Conservation (phyloP, 768 basidiomycete species). For the Gymnopilus dilepis region DNA sequence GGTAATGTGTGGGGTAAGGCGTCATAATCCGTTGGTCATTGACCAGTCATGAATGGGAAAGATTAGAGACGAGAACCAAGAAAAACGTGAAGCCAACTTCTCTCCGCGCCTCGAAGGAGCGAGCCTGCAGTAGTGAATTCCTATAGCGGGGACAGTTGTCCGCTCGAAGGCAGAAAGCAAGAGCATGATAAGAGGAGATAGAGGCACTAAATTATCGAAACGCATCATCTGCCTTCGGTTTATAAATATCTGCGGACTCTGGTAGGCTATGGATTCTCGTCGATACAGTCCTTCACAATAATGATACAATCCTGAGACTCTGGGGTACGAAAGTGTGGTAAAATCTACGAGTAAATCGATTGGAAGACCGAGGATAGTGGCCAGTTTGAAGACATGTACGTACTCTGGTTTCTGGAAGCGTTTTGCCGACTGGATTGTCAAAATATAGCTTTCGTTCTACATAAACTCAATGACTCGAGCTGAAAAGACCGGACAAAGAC, state of each 20-base stretch:
- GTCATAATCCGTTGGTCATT: background rate
- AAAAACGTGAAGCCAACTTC: background rate
- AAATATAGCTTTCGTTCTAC: too few relatives aligned
- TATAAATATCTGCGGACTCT: background rate
- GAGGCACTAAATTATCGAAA: background rate
- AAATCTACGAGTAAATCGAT: too few relatives aligned
- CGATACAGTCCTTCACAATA: too few relatives aligned
- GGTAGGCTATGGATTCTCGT: background rate
- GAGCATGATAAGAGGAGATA: background rate
- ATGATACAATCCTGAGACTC: too few relatives aligned
- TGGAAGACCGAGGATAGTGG: too few relatives aligned
- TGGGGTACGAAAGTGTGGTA: too few relatives aligned
- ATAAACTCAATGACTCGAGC: too few relatives aligned
- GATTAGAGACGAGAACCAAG: background rate
- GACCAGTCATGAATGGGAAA: background rate
- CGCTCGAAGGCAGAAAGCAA: background rate
- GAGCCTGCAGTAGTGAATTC: background rate
- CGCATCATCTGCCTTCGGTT: background rate
- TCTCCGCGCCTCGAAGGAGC: background rate
- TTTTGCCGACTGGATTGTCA: too few relatives aligned
- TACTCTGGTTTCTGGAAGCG: background rate
- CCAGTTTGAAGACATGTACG: background rate
- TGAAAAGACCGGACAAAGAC: too few relatives aligned
- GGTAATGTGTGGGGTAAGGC: background rate
- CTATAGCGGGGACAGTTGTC: slow-evolving; percentile 1